A percentile compares a stretch with the other conserved stretches of the same genome.
These are phyloP conservation scores for Zygoascus sp. DNA, from an alignment of 1,139 yeast genomes.

Conservation along the genomic window DNA sequence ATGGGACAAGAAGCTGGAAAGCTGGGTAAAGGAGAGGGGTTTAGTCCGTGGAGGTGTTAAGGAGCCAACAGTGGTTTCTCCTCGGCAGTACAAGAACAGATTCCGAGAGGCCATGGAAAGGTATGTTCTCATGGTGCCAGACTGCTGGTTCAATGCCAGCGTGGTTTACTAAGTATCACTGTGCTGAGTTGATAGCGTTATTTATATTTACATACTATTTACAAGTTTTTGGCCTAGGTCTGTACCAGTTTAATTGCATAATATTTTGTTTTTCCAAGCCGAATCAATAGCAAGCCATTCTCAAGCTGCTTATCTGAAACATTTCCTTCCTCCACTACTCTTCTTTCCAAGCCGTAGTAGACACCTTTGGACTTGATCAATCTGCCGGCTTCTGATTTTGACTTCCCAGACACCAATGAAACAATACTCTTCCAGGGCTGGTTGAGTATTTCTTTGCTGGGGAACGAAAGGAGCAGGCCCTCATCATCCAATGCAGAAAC, in stretches of 20 bases:
- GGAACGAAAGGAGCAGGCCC: conserved; percentile 48
- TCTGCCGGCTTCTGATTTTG: conserved; percentile 58
- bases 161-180: not conserved
- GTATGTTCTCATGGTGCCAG: conserved; percentile 91
- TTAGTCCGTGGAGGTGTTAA: conserved; percentile 81
- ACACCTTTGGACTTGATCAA: conserved; percentile 70
- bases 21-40: conserved; percentile 96
- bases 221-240: not conserved
- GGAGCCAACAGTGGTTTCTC: conserved; percentile 96
- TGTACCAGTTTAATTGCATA: conserved; percentile 19
- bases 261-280: conserved; percentile 58
- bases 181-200: not conserved
- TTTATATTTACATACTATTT: conserved; percentile 6
- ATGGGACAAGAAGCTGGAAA: conserved; percentile 97
- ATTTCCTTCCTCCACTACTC: conserved; percentile 49
- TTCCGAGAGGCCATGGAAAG: conserved; percentile 98
- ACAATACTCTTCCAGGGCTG: conserved; percentile 38
- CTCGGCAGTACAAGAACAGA: conserved; percentile 87
- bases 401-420: conserved; percentile 37
- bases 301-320: conserved; percentile 52
- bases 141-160: conserved; percentile 34
- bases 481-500: conserved; percentile 58
- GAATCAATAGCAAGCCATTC: conserved; percentile 54
- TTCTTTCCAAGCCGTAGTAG: conserved; percentile 62
- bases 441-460: conserved; percentile 38